These are phyloP conservation scores for Tuber borchii DNA, from an alignment of 495 filamentous ascomycete genomes.

Conservation along the genomic window DNA sequence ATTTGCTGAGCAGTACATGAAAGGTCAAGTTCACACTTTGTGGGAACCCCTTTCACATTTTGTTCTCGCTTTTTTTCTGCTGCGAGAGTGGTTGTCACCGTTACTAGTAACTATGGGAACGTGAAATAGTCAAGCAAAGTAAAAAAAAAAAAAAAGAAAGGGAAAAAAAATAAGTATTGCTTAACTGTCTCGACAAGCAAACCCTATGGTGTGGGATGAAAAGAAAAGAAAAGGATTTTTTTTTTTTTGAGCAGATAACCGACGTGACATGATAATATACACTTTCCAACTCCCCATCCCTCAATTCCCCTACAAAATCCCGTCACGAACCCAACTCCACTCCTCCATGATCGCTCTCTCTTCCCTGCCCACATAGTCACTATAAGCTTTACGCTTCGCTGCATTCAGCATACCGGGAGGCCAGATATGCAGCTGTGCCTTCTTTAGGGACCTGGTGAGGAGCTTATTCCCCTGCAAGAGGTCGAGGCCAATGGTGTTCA, in stretches of 20 bases:
- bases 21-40: background rate
- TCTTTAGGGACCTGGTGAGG: slow-evolving; percentile 23
- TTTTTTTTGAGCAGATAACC: background rate
- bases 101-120: background rate
- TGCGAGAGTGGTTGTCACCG: background rate
- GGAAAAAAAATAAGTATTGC: background rate
- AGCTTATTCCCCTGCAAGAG: slow-evolving; percentile 33
- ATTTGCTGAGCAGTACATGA: background rate
- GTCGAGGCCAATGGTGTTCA: slow-evolving; percentile 26
- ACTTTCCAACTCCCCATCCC: slow-evolving; percentile 5
- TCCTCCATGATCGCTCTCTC: slow-evolving; percentile 39
- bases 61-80: background rate
- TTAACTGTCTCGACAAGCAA: background rate
- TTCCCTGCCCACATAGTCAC: slow-evolving; percentile 29
- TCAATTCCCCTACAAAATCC: slow-evolving; percentile 6
- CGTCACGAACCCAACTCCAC: background rate
- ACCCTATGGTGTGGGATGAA: background rate
- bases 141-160: background rate
- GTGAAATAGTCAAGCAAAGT: background rate
- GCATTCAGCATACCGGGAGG: slow-evolving; percentile 20
- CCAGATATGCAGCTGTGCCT: slow-evolving; percentile 27
- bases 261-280: background rate
- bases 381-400: slow-evolving; percentile 46
- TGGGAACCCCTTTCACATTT: background rate
- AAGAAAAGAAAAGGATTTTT: background rate